Evolutionary conservation across 1,139 yeast genomes (phyloP), one percentile per base, ranked within the genome.

Genomic region (Ogataea hybrid): DNA sequence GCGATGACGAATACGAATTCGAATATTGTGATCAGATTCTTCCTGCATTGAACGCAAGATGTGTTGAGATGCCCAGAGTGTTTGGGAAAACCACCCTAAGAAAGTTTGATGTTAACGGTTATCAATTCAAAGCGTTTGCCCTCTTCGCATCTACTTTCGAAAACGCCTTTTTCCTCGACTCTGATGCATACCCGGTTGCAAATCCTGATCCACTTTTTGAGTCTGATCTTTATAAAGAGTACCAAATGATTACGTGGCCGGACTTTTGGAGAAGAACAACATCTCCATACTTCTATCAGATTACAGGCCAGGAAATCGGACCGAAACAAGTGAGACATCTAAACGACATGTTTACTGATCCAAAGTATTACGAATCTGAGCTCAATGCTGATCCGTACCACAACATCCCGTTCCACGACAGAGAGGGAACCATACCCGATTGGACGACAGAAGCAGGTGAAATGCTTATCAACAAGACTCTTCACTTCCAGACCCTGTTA

Each of bases 241-340:
- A 50, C 39, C 53, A 56, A 17, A 59, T 61, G 65, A 53, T 68
- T 28, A 63, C 79, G 16, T 81, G 86, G 86, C 86, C 86, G 6
- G 86, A 81, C 57, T 81, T 75, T 56, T 81, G 87, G 86, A 67
- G 73, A 52, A 69, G 85, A 52, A 72, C 82, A 1, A 76, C 79
- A 0, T 74, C 79, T 6, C 86, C 85, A 2, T 60, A 60, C 28
- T 80, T 69, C 51, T 81, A 78, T 54, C 70, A 77, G 20, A 70
- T 79, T 42, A 77, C 82, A 3, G 77, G 72, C 6, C 53, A 53
- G 20, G 43, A 50, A 16, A 28, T 58, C 8, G 58, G 58, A 28
- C 34, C 39, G 20, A 42, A 47, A 21, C 54, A 58, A 41, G 47
- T 51, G 12, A 53, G 65, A 39, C 53, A 52, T 32, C 43, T 57